Conservation (phyloP, 148 eudicot species). For the Beta vulgaris region DNA sequence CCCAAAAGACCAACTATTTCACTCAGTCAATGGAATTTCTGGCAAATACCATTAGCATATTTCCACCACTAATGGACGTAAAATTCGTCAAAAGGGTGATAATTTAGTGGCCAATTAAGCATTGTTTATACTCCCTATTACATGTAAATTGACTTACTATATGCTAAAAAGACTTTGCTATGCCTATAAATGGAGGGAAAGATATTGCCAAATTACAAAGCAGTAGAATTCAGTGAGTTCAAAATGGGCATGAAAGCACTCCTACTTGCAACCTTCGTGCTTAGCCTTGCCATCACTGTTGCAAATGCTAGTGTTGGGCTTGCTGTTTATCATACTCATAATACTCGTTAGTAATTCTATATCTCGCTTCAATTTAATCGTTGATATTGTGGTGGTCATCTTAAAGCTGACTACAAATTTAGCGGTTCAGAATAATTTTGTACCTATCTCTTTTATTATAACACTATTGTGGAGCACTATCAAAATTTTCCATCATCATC, state of each 20-base stretch:
- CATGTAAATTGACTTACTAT: not conserved
- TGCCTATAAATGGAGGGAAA: not conserved
- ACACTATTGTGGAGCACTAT: no score
- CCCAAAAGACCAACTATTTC: not conserved
- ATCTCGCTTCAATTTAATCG: not conserved
- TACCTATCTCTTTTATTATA: no score
- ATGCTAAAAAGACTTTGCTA: no score
- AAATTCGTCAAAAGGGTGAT: not conserved
- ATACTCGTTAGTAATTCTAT: conserved; percentile 5
- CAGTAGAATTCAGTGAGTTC: not conserved
- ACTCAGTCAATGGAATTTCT: not conserved
- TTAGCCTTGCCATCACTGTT: not conserved
- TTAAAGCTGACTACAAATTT: no score
- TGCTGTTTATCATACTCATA: conserved; percentile 11
- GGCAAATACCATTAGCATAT: not conserved
- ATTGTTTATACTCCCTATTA: not conserved
- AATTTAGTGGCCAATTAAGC: not conserved
- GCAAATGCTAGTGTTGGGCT: conserved; percentile 6
- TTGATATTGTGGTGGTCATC: no score
- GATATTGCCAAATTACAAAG: not conserved
- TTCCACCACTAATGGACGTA: no score
- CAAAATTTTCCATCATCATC: no score
- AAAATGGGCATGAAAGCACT: not conserved
- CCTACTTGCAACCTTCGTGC: not conserved
- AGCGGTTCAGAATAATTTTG: no score